phyloP scores from a whole-genome alignment of 768 basidiomycete genomes.

The Suillus lakei region DNA sequence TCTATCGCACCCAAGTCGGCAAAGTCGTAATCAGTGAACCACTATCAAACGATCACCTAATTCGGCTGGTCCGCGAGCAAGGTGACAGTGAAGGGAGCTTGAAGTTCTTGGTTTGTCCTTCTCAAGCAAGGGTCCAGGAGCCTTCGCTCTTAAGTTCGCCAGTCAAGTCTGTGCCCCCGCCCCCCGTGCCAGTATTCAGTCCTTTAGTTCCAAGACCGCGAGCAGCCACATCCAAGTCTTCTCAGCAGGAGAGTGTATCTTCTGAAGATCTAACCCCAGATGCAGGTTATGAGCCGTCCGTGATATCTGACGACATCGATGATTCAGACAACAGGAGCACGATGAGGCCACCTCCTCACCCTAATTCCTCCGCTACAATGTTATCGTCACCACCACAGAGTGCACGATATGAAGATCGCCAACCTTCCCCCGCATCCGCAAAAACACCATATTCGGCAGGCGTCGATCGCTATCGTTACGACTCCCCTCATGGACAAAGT shows the following conservation, averaged over 20 bases:
- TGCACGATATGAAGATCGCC: slow-evolving; percentile 43
- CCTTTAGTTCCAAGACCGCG: slow-evolving; percentile 55
- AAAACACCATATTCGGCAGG: slow-evolving; percentile 28
- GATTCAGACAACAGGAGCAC: slow-evolving; percentile 56
- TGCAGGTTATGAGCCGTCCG: slow-evolving; percentile 70
- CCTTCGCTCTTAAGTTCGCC: slow-evolving; percentile 43
- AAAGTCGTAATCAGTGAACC: slow-evolving; percentile 76
- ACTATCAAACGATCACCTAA: slow-evolving; percentile 69
- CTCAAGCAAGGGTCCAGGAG: slow-evolving; percentile 64
- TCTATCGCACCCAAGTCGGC: slow-evolving; percentile 90
- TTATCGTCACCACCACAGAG: slow-evolving; percentile 45
- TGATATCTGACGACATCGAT: slow-evolving; percentile 60
- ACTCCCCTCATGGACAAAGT: slow-evolving; percentile 20
- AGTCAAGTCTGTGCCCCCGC: slow-evolving; percentile 53
- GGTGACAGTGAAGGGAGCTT: slow-evolving; percentile 83
- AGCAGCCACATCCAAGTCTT: slow-evolving; percentile 53
- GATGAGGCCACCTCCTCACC: slow-evolving; percentile 44
- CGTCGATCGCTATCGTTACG: slow-evolving; percentile 32
- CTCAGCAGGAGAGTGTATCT: slow-evolving; percentile 72
- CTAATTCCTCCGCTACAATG: slow-evolving; percentile 35
- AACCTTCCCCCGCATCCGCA: slow-evolving; percentile 40
- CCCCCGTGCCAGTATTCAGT: slow-evolving; percentile 51
- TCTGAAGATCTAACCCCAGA: slow-evolving; percentile 59
- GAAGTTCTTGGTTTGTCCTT: slow-evolving; percentile 81
- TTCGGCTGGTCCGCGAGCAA: slow-evolving; percentile 69